phyloP scores from a whole-genome alignment of 116 monocot genomes.

The Posidonia oceanica region DNA sequence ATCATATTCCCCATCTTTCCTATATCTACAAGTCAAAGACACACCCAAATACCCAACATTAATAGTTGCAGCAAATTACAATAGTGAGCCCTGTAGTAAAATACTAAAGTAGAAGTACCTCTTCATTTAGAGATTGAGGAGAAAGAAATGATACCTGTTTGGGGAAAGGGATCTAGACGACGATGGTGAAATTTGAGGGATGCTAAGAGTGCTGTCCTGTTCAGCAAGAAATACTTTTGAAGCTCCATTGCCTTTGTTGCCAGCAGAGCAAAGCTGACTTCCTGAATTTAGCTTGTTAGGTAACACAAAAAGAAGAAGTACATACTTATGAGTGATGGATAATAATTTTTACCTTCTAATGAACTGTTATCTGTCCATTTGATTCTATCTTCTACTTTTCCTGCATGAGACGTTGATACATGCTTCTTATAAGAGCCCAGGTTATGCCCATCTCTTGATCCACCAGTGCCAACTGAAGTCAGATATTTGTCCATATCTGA shows the following conservation, averaged over 20 bases:
- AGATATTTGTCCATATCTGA: conserved; percentile 13
- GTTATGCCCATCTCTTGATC: not conserved
- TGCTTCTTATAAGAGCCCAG: not conserved
- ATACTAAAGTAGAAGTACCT: not conserved
- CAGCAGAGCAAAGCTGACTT: conserved; percentile 17
- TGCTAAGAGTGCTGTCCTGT: conserved; percentile 18
- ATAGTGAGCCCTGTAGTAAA: not conserved
- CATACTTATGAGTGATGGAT: not conserved
- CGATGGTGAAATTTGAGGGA: conserved; percentile 54
- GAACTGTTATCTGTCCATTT: conserved; percentile 27
- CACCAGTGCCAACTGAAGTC: not conserved
- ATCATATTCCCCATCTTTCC: conserved; percentile 65
- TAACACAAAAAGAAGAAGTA: conserved; percentile 2
- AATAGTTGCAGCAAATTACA: not conserved
- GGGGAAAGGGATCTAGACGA: conserved; percentile 85
- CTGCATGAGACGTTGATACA: not conserved
- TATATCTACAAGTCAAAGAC: conserved; percentile 29
- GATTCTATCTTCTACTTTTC: not conserved
- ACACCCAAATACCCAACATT: too few species aligned
- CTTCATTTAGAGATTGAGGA: not conserved
- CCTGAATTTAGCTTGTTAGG: conserved; percentile 11
- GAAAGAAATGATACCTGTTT: conserved; percentile 33
- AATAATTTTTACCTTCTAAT: conserved; percentile 1
- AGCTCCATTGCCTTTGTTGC: conserved; percentile 32
- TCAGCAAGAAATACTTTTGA: conserved; percentile 21